Evolutionary conservation across 1,284 basidiomycete genomes (phyloP).

Genomic region (Kalmanozyma brasiliensis): DNA sequence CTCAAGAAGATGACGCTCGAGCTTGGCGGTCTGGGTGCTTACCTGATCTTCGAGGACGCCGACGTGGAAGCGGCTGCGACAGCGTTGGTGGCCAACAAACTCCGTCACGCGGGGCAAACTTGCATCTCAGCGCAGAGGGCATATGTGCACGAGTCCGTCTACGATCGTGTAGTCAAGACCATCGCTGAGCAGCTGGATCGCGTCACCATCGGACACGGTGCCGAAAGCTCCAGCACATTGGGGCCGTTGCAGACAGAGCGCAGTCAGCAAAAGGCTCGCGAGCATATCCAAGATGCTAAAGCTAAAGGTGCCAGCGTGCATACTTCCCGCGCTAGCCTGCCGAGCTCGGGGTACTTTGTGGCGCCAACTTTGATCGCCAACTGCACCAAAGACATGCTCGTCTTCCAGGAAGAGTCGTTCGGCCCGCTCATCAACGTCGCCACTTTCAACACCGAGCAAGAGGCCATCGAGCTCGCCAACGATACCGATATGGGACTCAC

Average conservation of each 20-base stretch:
- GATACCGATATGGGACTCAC: constrained; percentile 85
- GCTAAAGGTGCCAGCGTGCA: constrained; percentile 86
- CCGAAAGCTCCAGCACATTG: constrained; percentile 80
- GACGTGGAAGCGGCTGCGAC: constrained; percentile 91
- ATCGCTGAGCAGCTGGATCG: constrained; percentile 83
- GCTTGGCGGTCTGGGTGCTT: constrained; percentile 82
- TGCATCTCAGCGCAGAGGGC: constrained; percentile 73
- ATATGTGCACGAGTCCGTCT: constrained; percentile 75
- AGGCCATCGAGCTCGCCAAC: constrained; percentile 88
- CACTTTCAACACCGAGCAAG: constrained; percentile 90
- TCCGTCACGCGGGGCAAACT: constrained; percentile 90
- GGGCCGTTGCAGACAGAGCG: constrained; percentile 91
- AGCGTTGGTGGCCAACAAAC: constrained; percentile 86
- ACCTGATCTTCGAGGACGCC: constrained; percentile 96
- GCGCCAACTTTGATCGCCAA: constrained; percentile 86
- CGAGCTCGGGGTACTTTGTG: constrained; percentile 77
- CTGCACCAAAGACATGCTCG: constrained; percentile 75
- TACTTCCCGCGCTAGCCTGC: constrained; percentile 77
- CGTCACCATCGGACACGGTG: constrained; percentile 92
- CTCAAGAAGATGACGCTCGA: constrained; percentile 81
- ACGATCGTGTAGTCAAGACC: constrained; percentile 83
- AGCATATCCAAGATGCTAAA: constrained; percentile 87
- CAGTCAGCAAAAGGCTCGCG: constrained; percentile 85
- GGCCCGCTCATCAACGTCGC: constrained; percentile 70
- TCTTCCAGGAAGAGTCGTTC: constrained; percentile 66